Evolutionary conservation across 2,329 filamentous ascomycete genomes (phyloP).

Genomic region (Zymoseptoria tritici): DNA sequence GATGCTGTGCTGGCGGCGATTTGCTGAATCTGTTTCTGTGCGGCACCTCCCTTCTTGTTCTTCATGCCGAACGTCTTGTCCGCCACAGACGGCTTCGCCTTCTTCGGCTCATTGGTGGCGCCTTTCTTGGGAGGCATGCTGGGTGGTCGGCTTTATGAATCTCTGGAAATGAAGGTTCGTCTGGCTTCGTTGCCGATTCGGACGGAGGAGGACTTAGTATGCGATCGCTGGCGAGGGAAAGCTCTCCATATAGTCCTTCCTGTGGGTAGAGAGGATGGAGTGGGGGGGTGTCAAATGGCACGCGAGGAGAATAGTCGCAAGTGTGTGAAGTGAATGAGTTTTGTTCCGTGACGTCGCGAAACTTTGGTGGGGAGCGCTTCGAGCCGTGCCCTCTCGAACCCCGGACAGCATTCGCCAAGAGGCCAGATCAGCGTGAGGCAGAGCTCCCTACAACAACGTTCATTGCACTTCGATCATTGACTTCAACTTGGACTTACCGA

Average conservation of each 20-base stretch:
- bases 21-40: conserved; percentile 84
- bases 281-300: neutral
- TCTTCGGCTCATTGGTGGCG: conserved; percentile 41
- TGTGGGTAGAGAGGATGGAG: neutral
- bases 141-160: conserved; percentile 21
- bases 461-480: neutral
- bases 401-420: neutral
- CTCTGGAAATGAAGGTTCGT: neutral
- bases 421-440: neutral
- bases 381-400: neutral
- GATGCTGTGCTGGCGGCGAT: conserved; percentile 66
- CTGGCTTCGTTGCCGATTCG: conserved; percentile 1
- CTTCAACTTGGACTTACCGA: neutral
- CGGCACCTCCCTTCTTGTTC: conserved; percentile 91
- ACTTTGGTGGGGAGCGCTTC: neutral
- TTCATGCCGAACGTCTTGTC: conserved; percentile 99
- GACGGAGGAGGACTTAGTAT: neutral
- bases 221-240: conserved; percentile 25
- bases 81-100: conserved; percentile 59
- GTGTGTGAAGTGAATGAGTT: neutral
- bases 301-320: neutral
- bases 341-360: neutral
- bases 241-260: conserved; percentile 26
- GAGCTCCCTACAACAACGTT: neutral
- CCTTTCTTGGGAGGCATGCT: conserved; percentile 71